These are phyloP conservation scores for Ophidiomyces ophidiicola DNA, from an alignment of 2,329 filamentous ascomycete species.

Conservation along the genomic window DNA sequence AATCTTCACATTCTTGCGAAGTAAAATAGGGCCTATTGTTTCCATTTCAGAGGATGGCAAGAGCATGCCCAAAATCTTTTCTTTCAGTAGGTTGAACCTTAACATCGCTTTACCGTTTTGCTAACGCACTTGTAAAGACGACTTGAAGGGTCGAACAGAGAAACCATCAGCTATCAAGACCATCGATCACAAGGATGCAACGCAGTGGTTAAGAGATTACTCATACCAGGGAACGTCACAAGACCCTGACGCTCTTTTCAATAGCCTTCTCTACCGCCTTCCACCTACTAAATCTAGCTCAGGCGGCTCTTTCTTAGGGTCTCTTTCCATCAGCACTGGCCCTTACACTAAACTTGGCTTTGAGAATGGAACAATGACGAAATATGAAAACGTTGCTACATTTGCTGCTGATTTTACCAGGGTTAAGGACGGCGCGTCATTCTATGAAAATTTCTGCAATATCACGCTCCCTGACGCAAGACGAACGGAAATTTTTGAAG, in stretches of 20 bases:
- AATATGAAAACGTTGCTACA: constrained; percentile 20
- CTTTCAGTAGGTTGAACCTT: constrained; percentile 12
- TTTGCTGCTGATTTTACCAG: constrained; percentile 23
- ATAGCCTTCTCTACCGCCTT: constrained; percentile 21
- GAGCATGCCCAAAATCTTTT: constrained; percentile 45
- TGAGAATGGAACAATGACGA: constrained; percentile 22
- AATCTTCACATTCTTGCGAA: constrained; percentile 41
- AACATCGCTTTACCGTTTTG: constrained; percentile 1
- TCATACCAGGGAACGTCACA: constrained; percentile 16
- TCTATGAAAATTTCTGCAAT: constrained; percentile 31
- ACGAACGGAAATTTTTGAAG: constrained; percentile 6
- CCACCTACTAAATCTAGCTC: constrained; percentile 9
- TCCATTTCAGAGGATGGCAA: constrained; percentile 51
- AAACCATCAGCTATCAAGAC: constrained; percentile 22
- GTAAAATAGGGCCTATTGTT: constrained; percentile 44
- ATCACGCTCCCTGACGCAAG: constrained; percentile 7
- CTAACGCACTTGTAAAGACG: constrained; percentile 10
- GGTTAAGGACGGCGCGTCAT: constrained; percentile 28
- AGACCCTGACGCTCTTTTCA: constrained; percentile 26
- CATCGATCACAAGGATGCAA: constrained; percentile 23
- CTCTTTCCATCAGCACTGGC: constrained; percentile 18
- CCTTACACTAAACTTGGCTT: constrained; percentile 22
- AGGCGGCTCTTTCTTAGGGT: constrained; percentile 11
- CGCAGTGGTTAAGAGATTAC: constrained; percentile 19
- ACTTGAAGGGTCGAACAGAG: constrained; percentile 14